Evolutionary conservation across 345 rosid species (phyloP).

Genomic region (Pistacia atlantica): DNA sequence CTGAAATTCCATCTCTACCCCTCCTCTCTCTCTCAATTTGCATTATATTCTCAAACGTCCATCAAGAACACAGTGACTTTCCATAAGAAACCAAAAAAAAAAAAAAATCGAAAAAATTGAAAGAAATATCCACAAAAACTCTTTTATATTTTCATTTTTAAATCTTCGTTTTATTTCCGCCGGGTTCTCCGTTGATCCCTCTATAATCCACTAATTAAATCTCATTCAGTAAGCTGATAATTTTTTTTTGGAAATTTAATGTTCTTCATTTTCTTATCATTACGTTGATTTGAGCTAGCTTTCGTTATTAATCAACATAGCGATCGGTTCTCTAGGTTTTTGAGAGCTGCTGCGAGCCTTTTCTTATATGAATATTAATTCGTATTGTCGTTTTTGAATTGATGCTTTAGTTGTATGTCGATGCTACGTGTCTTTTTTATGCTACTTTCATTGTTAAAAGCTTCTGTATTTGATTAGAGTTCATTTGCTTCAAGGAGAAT

Average conservation of each 20-base stretch:
- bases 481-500: background rate
- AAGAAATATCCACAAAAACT: background rate
- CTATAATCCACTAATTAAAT: background rate
- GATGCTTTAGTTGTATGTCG: conserved; percentile 1
- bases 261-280: background rate
- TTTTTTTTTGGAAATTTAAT: conserved; percentile 5
- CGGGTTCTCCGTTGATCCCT: background rate
- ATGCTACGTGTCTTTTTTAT: background rate
- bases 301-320: background rate
- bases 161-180: background rate
- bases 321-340: background rate
- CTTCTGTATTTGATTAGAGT: background rate
- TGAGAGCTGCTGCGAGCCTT: background rate
- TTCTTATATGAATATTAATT: background rate
- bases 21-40: no score
- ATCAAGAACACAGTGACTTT: background rate
- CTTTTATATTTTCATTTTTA: no score
- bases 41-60: background rate
- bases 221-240: background rate
- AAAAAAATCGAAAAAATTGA: background rate
- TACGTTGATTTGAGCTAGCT: conserved; percentile 19
- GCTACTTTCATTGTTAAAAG: no score
- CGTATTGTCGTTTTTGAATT: background rate
- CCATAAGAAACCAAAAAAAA: no score
- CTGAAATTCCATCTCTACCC: no score